Evolutionary conservation across 306 rosid genomes (phyloP), one percentile per base, ranked within the genome.

Genomic region (Glycine soja): DNA sequence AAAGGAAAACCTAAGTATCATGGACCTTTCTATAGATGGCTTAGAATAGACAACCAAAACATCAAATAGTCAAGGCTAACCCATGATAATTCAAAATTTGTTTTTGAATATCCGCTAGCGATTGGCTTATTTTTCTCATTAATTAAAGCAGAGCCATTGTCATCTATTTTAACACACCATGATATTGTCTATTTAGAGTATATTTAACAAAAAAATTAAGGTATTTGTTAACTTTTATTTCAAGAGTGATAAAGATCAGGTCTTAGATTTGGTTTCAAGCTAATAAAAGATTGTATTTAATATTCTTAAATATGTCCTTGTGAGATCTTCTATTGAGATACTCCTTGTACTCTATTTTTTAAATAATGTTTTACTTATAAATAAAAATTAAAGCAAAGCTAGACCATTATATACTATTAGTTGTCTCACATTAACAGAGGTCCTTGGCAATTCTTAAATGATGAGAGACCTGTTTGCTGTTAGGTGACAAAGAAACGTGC

Each of bases 401-500:
- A 77, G 84, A 54, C 36, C 64, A 80, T 85, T 76, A 70, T 70
- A 79, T 15, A 34, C 8, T 65, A 70, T 77, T 72, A 85, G 77
- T 80, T 76, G 87, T 69, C 53, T 80, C 80, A 64, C 72, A 73
- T 83, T 72, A 51, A 64, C 56, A 51, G 83, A 62, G 64, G 65
- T 69, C 72, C 53, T 68, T 43, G 45, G 54, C 70, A 59, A 77
- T 50, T 73, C 72, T 77, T 40, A 81, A 80, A 86, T 77, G 83
- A 72, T 80, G 81, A 54, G 67, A 81, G 81, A 79, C 75, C 13
- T 89, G 89, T 87, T 85, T 82, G 92, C 36, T 75, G 89, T 87
- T 85, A 82, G 92, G 97, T 85, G 90, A 90, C 90, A 88, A 50
- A 81, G 50, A 85, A 77, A 88, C 83, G 90, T 76, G 81, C 66